Percentiles rank a stretch among this genome's conserved stretches.
These are phyloP conservation scores for Zalaria obscura DNA, from an alignment of 2,329 filamentous ascomycete species.

Conservation along the genomic window DNA sequence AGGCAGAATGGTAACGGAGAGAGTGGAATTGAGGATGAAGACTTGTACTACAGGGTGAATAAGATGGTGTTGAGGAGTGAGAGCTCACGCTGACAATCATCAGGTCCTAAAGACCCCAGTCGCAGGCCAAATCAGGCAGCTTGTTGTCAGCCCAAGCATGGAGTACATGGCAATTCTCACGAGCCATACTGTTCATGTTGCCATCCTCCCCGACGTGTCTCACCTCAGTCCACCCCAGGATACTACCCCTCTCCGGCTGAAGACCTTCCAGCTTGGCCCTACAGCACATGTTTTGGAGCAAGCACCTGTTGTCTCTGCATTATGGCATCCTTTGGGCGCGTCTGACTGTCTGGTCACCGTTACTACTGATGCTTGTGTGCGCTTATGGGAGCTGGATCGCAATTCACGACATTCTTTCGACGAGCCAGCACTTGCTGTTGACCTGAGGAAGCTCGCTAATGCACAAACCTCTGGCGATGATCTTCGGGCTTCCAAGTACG, in stretches of 20 bases:
- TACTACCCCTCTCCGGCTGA: conserved; percentile 56
- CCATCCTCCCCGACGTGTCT: conserved; percentile 66
- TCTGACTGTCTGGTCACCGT: conserved; percentile 76
- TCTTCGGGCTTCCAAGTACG: conserved; percentile 60
- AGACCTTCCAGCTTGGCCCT: conserved; percentile 82
- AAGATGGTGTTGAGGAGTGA: conserved; percentile 2
- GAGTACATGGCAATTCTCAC: conserved; percentile 78
- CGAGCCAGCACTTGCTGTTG: conserved; percentile 66
- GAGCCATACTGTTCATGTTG: conserved; percentile 75
- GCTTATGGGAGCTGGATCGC: conserved; percentile 81
- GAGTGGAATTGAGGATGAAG: too few species aligned
- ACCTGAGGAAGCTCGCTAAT: conserved; percentile 78
- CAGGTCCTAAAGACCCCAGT: conserved; percentile 66
- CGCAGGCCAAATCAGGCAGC: conserved; percentile 69
- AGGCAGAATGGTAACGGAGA: too few species aligned
- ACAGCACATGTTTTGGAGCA: conserved; percentile 83
- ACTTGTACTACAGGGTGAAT: conserved; percentile 1
- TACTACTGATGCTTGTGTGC: conserved; percentile 74
- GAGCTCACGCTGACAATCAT: neutral
- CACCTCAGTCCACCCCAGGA: conserved; percentile 56
- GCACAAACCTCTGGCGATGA: conserved; percentile 72
- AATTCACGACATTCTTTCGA: conserved; percentile 80
- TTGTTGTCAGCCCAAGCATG: conserved; percentile 68
- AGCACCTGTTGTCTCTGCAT: conserved; percentile 60
- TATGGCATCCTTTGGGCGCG: conserved; percentile 89